A percentile compares a stretch with the other conserved stretches of the same genome.
phyloP scores from a whole-genome alignment of 192 early-diverging fungal genomes.

The Coemansia sp. region DNA sequence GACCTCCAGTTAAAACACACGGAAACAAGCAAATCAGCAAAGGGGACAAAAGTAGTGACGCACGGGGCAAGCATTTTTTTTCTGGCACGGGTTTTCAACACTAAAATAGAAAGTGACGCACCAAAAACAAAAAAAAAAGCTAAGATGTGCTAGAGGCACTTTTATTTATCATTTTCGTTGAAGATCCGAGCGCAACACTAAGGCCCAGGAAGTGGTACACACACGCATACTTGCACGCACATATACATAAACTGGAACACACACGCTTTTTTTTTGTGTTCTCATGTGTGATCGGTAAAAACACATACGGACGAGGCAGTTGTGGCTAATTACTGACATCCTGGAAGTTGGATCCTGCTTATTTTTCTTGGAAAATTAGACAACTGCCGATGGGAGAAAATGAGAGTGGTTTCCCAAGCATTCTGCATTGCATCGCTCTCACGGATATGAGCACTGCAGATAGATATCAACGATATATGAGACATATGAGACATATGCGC shows the following conservation, averaged over 20 bases:
- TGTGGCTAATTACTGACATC: background rate
- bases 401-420: background rate
- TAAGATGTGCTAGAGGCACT: no score
- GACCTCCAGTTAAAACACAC: conserved; percentile 1
- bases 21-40: background rate
- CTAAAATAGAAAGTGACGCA: background rate
- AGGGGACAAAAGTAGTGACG: background rate
- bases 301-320: background rate
- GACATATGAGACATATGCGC: no score
- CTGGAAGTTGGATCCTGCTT: background rate
- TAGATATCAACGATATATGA: background rate
- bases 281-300: background rate
- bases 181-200: background rate
- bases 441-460: background rate
- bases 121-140: background rate
- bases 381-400: no score
- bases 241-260: no score
- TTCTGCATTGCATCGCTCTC: background rate
- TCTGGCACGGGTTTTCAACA: conserved; percentile 3
- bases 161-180: no score
- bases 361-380: background rate
- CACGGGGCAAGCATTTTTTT: conserved; percentile 6
- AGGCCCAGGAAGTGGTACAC: no score
- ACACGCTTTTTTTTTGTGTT: background rate
- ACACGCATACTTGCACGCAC: no score